Percentiles rank a stretch among this genome's conserved stretches.
Evolutionary conservation across 805 yeast genomes (phyloP).

Genomic region (Tetrapisispora iriomotensis): DNA sequence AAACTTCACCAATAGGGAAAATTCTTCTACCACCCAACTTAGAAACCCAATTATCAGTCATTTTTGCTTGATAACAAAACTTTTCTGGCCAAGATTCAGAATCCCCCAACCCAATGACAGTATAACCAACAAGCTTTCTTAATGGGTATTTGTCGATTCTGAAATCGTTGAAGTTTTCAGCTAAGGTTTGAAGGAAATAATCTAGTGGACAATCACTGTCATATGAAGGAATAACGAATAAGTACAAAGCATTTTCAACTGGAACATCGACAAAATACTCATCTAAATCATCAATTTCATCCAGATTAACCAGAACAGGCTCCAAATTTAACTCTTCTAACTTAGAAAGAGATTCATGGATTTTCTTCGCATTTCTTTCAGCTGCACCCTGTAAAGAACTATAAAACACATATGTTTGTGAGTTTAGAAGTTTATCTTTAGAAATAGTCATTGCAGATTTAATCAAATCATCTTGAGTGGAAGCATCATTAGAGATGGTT

Average conservation of each 20-base stretch:
- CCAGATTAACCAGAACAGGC: constrained; percentile 57
- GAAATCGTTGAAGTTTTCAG: constrained; percentile 77
- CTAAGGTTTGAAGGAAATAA: constrained; percentile 68
- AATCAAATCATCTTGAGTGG: constrained; percentile 22
- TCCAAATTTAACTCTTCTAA: constrained; percentile 25
- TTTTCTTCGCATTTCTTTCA: constrained; percentile 50
- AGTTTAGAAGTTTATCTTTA: constrained; percentile 34
- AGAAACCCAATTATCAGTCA: constrained; percentile 65
- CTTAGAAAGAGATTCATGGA: constrained; percentile 33
- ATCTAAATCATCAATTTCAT: constrained; percentile 77
- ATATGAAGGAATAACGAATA: constrained; percentile 78
- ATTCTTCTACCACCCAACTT: constrained; percentile 80
- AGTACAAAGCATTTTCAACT: constrained; percentile 42
- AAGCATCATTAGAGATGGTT: neutral
- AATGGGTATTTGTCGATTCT: constrained; percentile 78
- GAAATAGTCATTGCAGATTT: constrained; percentile 33
- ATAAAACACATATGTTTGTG: constrained; percentile 62
- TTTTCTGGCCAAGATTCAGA: constrained; percentile 74
- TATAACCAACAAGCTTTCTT: constrained; percentile 58
- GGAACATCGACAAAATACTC: constrained; percentile 69
- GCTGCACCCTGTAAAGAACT: constrained; percentile 83
- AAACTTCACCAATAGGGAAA: constrained; percentile 74
- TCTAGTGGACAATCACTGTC: constrained; percentile 91
- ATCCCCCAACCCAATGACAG: constrained; percentile 85
- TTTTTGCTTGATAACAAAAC: constrained; percentile 77